Evolutionary conservation across 106 monocot species (phyloP), one percentile per base, ranked within the genome.

Genomic region (Ottelia alismoides): DNA sequence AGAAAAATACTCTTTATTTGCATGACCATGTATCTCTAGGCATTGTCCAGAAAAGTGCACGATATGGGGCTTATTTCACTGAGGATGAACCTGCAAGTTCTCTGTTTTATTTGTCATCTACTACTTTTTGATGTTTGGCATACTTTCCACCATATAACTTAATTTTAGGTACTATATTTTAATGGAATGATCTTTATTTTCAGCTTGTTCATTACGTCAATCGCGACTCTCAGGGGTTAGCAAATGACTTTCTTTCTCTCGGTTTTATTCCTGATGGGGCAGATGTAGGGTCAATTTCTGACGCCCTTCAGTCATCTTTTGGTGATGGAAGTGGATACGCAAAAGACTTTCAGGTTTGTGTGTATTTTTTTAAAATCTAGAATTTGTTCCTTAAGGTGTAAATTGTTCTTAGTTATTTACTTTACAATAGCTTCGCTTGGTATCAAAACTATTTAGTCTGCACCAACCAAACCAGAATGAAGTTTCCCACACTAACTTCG

Each of bases 131-230:
- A 7, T 20, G 6, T 35, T n/a, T 27, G 10, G 16, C 45, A 5
- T 17, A 23, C 2, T 55, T 55, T n/a, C n/a, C n/a, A n/a, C n/a
- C n/a, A n/a, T n/a, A n/a, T n/a, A 55, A 12, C 31, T 20, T 62
- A n/a, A 28, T 45, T 60, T 45, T 28, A 69, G 20, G 16, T n/a
- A 44, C 11, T 30, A 11, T 20, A 31, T 58, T 27, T 4, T 58
- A 11, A 58, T 45, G 18, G 6, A 46, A 18, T 64, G 52, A 20
- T 58, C 25, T 22, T 47, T 66, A 61, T 32, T 70, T 73, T 35
- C 81, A 96, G 94, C 81, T 96, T 49, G 88, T 96, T 22, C 94
- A 96, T 71, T 96, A 70, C 55, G 78, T 96, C 57, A 96, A 96
- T 30, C 88, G 74, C 72, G 94, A 96, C 46, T 76, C 94, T 0